phyloP scores from a whole-genome alignment of 192 early-diverging fungal species.

The Umbelopsis sp. region DNA sequence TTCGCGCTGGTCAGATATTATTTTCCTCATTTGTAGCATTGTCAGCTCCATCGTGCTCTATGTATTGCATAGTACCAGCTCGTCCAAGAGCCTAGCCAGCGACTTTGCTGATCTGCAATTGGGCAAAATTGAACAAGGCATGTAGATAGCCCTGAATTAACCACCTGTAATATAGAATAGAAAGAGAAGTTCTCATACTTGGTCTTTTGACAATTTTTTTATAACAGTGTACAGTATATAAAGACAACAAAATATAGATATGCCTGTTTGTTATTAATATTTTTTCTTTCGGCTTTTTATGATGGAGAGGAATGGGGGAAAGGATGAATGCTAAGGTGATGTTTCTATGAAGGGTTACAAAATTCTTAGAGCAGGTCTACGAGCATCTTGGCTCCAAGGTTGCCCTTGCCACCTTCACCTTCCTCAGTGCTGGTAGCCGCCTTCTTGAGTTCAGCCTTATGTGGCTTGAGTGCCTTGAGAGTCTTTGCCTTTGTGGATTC shows the following conservation, averaged over 20 bases:
- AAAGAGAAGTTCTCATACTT: too few relatives aligned
- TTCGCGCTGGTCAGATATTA: slow-evolving; percentile 92
- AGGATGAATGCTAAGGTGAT: not conserved
- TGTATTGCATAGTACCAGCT: slow-evolving; percentile 64
- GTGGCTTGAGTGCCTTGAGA: slow-evolving; percentile 54
- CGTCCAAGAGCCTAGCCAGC: slow-evolving; percentile 25
- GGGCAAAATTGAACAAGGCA: slow-evolving; percentile 10
- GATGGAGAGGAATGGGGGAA: not conserved
- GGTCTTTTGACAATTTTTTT: too few relatives aligned
- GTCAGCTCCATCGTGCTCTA: slow-evolving; percentile 73
- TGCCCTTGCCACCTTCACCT: slow-evolving; percentile 4
- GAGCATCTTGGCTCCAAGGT: slow-evolving; percentile 25
- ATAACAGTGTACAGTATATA: too few relatives aligned
- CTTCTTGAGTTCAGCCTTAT: slow-evolving; percentile 55
- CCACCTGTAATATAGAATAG: too few relatives aligned
- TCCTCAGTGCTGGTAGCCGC: slow-evolving; percentile 28
- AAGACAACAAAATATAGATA: too few relatives aligned
- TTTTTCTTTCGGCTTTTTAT: slow-evolving; percentile 10
- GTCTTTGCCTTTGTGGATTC: slow-evolving; percentile 28
- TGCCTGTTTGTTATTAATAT: too few relatives aligned
- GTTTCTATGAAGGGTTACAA: not conserved
- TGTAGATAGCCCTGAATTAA: not conserved
- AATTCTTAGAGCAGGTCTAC: slow-evolving; percentile 22
- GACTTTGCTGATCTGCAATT: slow-evolving; percentile 37
- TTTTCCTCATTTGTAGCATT: slow-evolving; percentile 84